These are phyloP conservation scores for Cyberlindnera petersonii DNA, from an alignment of 805 yeast genomes.

Conservation along the genomic window DNA sequence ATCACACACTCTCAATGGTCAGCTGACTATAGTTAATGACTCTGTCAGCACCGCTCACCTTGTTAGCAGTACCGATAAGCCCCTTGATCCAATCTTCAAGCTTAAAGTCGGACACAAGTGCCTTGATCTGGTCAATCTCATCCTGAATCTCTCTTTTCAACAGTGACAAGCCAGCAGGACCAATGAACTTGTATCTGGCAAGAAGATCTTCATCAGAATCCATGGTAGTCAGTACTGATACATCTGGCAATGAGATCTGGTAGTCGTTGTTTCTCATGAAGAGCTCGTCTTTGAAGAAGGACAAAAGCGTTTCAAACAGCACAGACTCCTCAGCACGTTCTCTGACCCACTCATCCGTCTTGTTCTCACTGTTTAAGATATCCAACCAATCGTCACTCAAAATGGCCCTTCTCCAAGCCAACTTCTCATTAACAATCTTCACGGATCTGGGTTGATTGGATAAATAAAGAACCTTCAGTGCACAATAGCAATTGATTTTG, in stretches of 20 bases:
- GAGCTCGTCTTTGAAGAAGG: constrained; percentile 33
- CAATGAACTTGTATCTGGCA: constrained; percentile 23
- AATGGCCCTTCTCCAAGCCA: constrained; percentile 60
- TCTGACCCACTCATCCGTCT: constrained; percentile 40
- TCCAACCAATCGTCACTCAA: constrained; percentile 49
- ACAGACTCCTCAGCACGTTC: constrained; percentile 38
- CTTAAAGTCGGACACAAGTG: constrained; percentile 11
- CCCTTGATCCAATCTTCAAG: constrained; percentile 31
- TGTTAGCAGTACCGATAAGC: constrained; percentile 36
- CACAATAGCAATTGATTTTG: constrained; percentile 36
- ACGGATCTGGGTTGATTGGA: constrained; percentile 26
- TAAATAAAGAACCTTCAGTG: constrained; percentile 49
- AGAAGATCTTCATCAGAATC: constrained; percentile 20
- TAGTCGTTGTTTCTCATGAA: constrained; percentile 24
- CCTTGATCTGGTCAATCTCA: constrained; percentile 24
- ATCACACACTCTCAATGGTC: constrained; percentile 26
- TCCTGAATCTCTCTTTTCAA: constrained; percentile 21
- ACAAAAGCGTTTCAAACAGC: constrained; percentile 42
- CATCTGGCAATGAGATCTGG: constrained; percentile 31
- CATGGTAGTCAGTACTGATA: constrained; percentile 12
- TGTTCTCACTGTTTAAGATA: constrained; percentile 33
- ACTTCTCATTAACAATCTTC: constrained; percentile 33
- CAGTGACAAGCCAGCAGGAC: constrained; percentile 23
- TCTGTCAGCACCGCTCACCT: constrained; percentile 31
- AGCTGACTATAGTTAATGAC: constrained; percentile 36